Base-by-base conservation (phyloP, 352 stramenopile genomes). In the Phytophthora sp. region DNA sequence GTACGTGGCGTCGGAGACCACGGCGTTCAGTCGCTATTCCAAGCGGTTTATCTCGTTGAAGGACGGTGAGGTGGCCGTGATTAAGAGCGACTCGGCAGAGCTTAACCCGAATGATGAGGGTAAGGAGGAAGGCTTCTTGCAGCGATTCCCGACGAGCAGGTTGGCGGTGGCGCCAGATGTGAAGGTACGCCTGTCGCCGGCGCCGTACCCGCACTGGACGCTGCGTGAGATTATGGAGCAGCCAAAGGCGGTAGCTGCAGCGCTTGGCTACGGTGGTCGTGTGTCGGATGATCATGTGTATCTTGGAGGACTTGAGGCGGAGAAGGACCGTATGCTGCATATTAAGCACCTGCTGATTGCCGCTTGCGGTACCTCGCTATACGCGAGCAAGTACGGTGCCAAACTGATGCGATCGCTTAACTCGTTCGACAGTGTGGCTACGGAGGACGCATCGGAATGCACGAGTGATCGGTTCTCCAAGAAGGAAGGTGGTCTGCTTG, bases 21-120 rank as follows among this genome's bases (percentile, higher is more conserved):
- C 91, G 36, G 95, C 95, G 7, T 97, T 97, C 66, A 95, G 80
- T 66, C 80, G 90, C 23, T 98, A 99, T 79, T 98, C 97, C 2
- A 99, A 99, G 76, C 97, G 97, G 33, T 99, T 99, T 63, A 98
- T 99, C 66, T 98, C 91, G 54, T 92, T 99, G 67, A 97, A 98
- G 69, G 94, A 98, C 78, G 90, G 90, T 11, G 91, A 99, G 71
- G 97, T 99, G 61, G 97, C 96, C 7, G 91, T 99, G 12, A 79
- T 99, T 53, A 94, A 96, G 66, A 82, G 86, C 18, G 93, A 98
- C 81, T 97, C 93, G 53, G 91, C 89, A 16, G 95, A 95, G 42
- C 81, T 99, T 7, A 98, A 99, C 80, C 84, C 84, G 0, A 74
- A 83, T 35, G 82, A 93, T 31, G 80, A 89, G 13, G 80, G 90